Evolutionary conservation across 1,139 yeast species (phyloP), one percentile per base, ranked within the genome.

Genomic region (Hyphopichia pseudoburtonii): DNA sequence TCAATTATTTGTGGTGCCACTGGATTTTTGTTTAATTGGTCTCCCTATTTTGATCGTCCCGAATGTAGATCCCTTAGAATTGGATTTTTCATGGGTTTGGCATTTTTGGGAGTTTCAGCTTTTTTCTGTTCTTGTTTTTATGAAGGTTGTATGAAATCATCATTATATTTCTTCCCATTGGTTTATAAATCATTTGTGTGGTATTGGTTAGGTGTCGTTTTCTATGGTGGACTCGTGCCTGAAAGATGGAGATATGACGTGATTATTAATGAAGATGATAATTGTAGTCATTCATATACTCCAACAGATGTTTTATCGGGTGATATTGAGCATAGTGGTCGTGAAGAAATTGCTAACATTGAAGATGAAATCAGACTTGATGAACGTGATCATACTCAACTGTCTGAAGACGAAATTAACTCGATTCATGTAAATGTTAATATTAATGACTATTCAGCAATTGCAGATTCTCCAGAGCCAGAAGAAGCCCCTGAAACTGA

Each of bases 151-250:
- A 34, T 56, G 8, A 62, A 70, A 28, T 70, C 94, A 0, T 52
- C 78, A 26, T 47, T 51, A 21, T 78, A 80, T 53, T 82, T 81
- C 53, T 41, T 66, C 5, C 96, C 96, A 4, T 66, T 87, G 34
- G 55, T 72, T 23, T 70, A 67, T 54, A 79, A 81, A 60, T 78
- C 87, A 42, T 73, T 89, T 40, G 62, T 73, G 4, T 85, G 92
- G 80, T 92, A 92, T 54, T 63, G 80, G 49, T 52, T 77, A 1
- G 98, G 98, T 5, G 96, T 90, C 11, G 78, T 85, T 1, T 86
- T 90, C 52, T 92, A 92, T 57, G 96, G 95, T 9, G 78, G 88
- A 3, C 73, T 89, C 40, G 79, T 90, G 34, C 98, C 98, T 1
- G 98, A 92, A 63, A 76, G 95, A 47, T 86, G 87, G 75, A 74